Percentiles rank a stretch among this genome's conserved stretches.
phyloP scores from a whole-genome alignment of 2,329 filamentous ascomycete species.

The Aspergillus arachidicola region DNA sequence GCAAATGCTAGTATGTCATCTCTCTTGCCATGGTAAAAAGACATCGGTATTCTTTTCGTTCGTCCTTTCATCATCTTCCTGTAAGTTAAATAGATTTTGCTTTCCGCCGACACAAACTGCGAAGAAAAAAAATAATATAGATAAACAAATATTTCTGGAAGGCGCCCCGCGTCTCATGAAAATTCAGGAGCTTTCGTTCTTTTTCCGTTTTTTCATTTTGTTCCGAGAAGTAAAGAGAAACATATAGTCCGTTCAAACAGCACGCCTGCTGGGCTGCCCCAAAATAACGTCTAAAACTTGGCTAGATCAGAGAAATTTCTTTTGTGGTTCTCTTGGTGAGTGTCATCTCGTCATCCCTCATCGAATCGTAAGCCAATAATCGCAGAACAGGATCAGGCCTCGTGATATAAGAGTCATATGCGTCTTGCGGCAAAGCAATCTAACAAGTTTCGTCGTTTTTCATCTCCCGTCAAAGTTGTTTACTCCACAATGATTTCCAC shows the following conservation, averaged over 20 bases:
- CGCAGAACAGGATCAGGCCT: conserved; percentile 40
- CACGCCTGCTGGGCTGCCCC: conserved; percentile 42
- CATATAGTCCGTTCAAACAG: conserved; percentile 33
- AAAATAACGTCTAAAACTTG: conserved; percentile 46
- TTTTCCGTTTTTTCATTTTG: conserved; percentile 32
- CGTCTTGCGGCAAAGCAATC: conserved; percentile 44
- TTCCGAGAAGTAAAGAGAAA: conserved; percentile 31
- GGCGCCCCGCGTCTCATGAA: conserved; percentile 27
- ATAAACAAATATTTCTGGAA: conserved; percentile 27
- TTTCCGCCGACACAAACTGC: conserved; percentile 25
- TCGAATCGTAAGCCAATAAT: conserved; percentile 50
- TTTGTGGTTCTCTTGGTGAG: conserved; percentile 42
- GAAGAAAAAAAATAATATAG: conserved; percentile 15
- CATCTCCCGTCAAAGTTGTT: conserved; percentile 35
- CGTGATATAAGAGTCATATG: conserved; percentile 46
- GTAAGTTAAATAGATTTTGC: conserved; percentile 28
- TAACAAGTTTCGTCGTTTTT: conserved; percentile 37
- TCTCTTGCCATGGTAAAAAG: conserved; percentile 33
- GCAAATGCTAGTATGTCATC: conserved; percentile 43
- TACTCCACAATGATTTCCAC: conserved; percentile 68
- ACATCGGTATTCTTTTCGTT: conserved; percentile 34
- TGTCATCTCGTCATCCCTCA: conserved; percentile 52
- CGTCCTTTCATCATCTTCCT: conserved; percentile 41
- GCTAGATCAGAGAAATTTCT: conserved; percentile 44
- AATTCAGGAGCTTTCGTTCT: conserved; percentile 28